Percentiles rank a stretch among this genome's conserved stretches.
Conservation (phyloP, 345 rosid genomes). For the Acer negundo region DNA sequence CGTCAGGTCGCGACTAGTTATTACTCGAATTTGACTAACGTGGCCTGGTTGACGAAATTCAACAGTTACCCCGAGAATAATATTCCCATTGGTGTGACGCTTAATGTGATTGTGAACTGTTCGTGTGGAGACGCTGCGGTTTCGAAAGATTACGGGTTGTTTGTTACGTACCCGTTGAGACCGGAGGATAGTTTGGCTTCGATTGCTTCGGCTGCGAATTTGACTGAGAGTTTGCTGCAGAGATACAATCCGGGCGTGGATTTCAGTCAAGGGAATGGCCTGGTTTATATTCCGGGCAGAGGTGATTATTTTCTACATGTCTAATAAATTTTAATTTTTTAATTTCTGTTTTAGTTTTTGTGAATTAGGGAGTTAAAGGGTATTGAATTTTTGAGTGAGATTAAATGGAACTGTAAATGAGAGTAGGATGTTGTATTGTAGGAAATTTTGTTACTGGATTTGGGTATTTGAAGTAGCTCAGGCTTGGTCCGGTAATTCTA, state of each 20-base stretch:
- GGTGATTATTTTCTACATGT: constrained; percentile 35
- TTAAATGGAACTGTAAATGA: too few species aligned
- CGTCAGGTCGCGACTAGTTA: constrained; percentile 12
- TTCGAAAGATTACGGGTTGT: constrained; percentile 61
- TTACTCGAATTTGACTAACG: constrained; percentile 58
- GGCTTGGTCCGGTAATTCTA: not conserved
- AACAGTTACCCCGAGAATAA: constrained; percentile 30
- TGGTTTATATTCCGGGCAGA: constrained; percentile 71
- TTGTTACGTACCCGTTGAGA: constrained; percentile 70
- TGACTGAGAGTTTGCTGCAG: constrained; percentile 43
- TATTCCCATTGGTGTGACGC: constrained; percentile 42
- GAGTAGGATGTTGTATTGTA: too few species aligned
- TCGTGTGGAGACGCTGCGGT: constrained; percentile 60
- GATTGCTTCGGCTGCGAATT: constrained; percentile 38
- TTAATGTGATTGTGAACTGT: constrained; percentile 70
- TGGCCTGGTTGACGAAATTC: constrained; percentile 23
- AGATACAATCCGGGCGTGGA: constrained; percentile 57
- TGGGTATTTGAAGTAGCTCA: not conserved
- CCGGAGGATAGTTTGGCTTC: constrained; percentile 48
- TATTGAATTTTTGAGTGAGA: too few species aligned
- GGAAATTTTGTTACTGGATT: not conserved
- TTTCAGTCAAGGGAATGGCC: constrained; percentile 64
- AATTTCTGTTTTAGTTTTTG: too few species aligned
- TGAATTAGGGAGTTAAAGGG: too few species aligned
- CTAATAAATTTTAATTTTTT: too few species aligned